A percentile compares a stretch with the other conserved stretches of the same genome.
These are phyloP conservation scores for Acanthamoeba polyphaga DNA, from an alignment of 208 protist genomes.

Conservation along the genomic window DNA sequence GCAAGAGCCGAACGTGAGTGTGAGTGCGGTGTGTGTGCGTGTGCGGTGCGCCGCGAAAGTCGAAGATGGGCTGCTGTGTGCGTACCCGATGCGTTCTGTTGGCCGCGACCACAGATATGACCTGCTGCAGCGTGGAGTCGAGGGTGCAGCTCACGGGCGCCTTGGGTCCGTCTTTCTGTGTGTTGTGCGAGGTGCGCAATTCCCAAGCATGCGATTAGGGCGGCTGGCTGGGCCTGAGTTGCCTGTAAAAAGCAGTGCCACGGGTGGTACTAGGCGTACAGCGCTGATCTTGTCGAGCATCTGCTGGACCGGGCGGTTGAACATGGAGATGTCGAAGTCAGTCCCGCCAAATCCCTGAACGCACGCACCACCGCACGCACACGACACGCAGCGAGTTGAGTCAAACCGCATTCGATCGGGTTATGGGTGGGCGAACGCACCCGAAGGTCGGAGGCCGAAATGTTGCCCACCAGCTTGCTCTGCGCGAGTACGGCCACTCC, in stretches of 20 bases:
- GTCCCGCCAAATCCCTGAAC: background rate
- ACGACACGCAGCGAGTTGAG: background rate
- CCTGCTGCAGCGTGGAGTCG: background rate
- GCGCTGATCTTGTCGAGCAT: constrained; percentile 16
- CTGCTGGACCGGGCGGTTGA: background rate
- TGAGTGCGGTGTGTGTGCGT: no score
- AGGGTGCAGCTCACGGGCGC: constrained; percentile 28
- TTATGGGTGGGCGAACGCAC: background rate
- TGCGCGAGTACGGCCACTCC: background rate
- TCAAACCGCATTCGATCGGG: no score
- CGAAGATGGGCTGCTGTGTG: background rate
- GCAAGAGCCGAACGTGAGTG: background rate
- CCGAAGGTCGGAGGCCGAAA: background rate
- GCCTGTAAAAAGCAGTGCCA: no score
- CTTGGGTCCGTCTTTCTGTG: background rate
- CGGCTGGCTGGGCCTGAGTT: no score
- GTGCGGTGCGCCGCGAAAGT: no score
- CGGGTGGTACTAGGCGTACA: background rate
- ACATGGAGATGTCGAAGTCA: constrained; percentile 6
- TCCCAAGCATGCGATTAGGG: background rate
- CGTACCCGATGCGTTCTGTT: background rate
- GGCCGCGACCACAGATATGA: background rate
- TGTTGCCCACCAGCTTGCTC: background rate
- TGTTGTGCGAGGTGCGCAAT: background rate
- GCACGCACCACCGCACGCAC: background rate